Evolutionary conservation across 805 yeast genomes (phyloP).

Genomic region (Candida insectorum): DNA sequence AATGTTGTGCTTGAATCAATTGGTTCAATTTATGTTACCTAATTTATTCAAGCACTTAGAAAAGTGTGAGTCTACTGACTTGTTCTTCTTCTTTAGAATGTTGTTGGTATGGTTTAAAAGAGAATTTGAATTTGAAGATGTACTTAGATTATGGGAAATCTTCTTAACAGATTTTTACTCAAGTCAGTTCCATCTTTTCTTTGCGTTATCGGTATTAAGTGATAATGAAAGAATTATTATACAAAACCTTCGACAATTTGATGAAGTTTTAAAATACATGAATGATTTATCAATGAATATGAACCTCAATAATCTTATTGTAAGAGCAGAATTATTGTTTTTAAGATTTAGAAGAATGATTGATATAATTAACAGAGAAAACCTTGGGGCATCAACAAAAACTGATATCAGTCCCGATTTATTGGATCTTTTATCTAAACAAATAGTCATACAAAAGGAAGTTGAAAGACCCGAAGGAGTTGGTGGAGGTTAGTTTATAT

Average conservation of each 20-base stretch:
- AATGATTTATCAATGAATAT: slow-evolving; percentile 81
- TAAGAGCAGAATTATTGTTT: slow-evolving; percentile 82
- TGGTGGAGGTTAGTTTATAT: slow-evolving; percentile 36
- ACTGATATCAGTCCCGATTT: slow-evolving; percentile 48
- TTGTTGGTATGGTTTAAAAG: slow-evolving; percentile 92
- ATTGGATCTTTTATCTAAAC: slow-evolving; percentile 55
- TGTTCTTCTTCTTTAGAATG: slow-evolving; percentile 95
- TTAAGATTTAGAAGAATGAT: slow-evolving; percentile 77
- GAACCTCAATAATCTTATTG: slow-evolving; percentile 70
- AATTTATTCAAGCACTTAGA: slow-evolving; percentile 76
- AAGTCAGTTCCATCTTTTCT: slow-evolving; percentile 82
- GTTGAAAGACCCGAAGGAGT: slow-evolving; percentile 40
- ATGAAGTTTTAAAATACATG: slow-evolving; percentile 88
- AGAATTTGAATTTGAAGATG: slow-evolving; percentile 78
- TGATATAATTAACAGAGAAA: slow-evolving; percentile 66
- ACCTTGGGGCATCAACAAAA: slow-evolving; percentile 14
- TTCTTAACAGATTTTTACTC: slow-evolving; percentile 85
- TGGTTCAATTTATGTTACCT: slow-evolving; percentile 90
- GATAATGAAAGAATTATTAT: slow-evolving; percentile 78
- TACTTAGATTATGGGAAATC: slow-evolving; percentile 84
- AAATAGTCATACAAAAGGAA: slow-evolving; percentile 65
- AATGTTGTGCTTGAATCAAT: slow-evolving; percentile 75
- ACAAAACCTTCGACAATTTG: slow-evolving; percentile 72
- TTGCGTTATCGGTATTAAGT: slow-evolving; percentile 86
- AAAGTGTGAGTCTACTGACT: slow-evolving; percentile 82